Percentiles rank a stretch among this genome's conserved stretches.
Evolutionary conservation across 345 rosid species (phyloP).

Genomic region (Theobroma cacao): DNA sequence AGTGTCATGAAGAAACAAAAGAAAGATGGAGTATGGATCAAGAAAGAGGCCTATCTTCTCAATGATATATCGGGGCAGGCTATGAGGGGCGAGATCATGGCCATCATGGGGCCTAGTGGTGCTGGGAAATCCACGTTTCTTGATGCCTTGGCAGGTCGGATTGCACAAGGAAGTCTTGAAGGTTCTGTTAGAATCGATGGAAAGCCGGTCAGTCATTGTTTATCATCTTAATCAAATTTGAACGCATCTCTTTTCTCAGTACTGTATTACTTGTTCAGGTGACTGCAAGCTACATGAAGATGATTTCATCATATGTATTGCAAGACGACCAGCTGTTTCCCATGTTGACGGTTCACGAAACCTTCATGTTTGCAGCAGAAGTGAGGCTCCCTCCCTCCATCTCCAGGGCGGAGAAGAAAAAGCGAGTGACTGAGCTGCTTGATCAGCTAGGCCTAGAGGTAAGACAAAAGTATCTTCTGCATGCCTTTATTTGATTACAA

Average conservation of each 20-base stretch:
- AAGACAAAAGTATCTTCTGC: neutral
- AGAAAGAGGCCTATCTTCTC: slow-evolving; percentile 58
- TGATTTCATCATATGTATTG: slow-evolving; percentile 84
- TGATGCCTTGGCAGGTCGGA: slow-evolving; percentile 83
- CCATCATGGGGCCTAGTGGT: slow-evolving; percentile 84
- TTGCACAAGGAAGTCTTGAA: slow-evolving; percentile 66
- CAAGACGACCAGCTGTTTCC: slow-evolving; percentile 93
- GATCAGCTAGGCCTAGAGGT: slow-evolving; percentile 75
- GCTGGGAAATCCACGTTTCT: slow-evolving; percentile 91
- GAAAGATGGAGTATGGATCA: slow-evolving; percentile 51
- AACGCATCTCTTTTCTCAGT: no score
- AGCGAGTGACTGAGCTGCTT: slow-evolving; percentile 61
- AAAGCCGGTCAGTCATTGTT: slow-evolving; percentile 48
- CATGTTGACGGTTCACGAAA: slow-evolving; percentile 71
- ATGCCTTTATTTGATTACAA: neutral
- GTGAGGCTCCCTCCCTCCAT: slow-evolving; percentile 74
- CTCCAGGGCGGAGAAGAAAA: slow-evolving; percentile 60
- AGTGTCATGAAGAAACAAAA: slow-evolving; percentile 55
- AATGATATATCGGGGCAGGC: slow-evolving; percentile 77
- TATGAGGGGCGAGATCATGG: slow-evolving; percentile 66
- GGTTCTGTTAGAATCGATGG: slow-evolving; percentile 75
- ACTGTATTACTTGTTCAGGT: slow-evolving; percentile 32
- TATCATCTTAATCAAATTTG: no score
- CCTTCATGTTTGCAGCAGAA: slow-evolving; percentile 84
- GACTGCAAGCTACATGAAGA: slow-evolving; percentile 66